Evolutionary conservation across 345 rosid species (phyloP).

Genomic region (Kandelia obovata): DNA sequence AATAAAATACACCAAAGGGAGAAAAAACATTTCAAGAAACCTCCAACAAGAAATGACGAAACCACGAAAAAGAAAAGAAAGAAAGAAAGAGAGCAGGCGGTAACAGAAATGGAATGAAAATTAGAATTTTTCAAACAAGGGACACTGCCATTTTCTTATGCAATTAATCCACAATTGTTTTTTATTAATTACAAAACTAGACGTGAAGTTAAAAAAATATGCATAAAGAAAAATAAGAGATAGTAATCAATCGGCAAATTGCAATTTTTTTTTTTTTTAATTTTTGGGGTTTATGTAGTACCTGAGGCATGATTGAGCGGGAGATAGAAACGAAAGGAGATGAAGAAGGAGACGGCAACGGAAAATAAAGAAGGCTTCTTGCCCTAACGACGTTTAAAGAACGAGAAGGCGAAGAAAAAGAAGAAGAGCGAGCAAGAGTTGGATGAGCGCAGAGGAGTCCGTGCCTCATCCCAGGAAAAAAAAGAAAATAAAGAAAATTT

Average conservation of each 20-base stretch:
- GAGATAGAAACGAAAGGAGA: constrained; percentile 3
- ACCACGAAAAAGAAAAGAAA: too few relatives aligned
- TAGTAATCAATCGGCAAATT: background rate
- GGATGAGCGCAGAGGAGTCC: constrained; percentile 26
- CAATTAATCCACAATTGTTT: too few relatives aligned
- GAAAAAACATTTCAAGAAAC: too few relatives aligned
- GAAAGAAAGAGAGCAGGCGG: too few relatives aligned
- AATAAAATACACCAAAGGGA: too few relatives aligned
- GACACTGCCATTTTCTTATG: too few relatives aligned
- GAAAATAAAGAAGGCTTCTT: constrained; percentile 19
- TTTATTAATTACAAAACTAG: too few relatives aligned
- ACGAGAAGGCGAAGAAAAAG: constrained; percentile 4
- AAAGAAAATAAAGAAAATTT: too few relatives aligned
- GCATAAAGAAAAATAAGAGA: background rate
- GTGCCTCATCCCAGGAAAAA: constrained; percentile 20
- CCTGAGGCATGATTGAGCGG: constrained; percentile 39
- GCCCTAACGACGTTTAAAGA: background rate
- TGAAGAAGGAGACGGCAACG: constrained; percentile 26
- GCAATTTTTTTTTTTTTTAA: background rate
- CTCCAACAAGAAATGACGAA: too few relatives aligned
- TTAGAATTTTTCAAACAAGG: too few relatives aligned
- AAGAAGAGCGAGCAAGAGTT: constrained; percentile 18
- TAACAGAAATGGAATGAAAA: too few relatives aligned
- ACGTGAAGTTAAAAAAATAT: background rate
- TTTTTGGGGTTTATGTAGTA: background rate